Evolutionary conservation across 805 yeast species (phyloP), one percentile per base, ranked within the genome.

Genomic region (Candida alai): DNA sequence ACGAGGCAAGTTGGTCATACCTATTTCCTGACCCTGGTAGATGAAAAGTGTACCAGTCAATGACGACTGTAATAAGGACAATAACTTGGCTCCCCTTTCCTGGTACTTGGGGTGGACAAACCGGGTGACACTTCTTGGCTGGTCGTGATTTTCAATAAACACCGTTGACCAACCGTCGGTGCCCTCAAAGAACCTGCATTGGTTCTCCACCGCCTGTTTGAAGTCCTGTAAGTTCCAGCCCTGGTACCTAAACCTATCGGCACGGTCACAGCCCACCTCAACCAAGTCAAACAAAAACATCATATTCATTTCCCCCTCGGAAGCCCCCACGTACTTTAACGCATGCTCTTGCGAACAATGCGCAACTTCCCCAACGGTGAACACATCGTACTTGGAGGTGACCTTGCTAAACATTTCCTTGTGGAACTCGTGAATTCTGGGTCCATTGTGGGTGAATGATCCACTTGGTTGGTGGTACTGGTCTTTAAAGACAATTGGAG

Each of bases 21-120:
- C 81, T 40, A 76, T 58, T 45, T 76, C 82, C 51, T 76, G 82
- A 34, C 81, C 82, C 52, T 76, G 80, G 53, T 75, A 76, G 28
- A 76, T 56, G 54, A 63, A 76, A 33, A 74, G 52, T 10, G 81
- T 74, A 36, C 82, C 80, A 21, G 76, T 67, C 43, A 73, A 60
- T 8, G 76, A 48, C 10, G 62, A 36, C 40, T 68, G 65, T 48
- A 75, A 52, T 33, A 70, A 43, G 8, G 76, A 60, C 41, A 76
- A 48, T 51, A 74, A 51, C 52, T 75, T 75, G 20, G 74, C 75
- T 21, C 74, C 62, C 32, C 55, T 49, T 30, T 47, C 56, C 25
- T 64, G 50, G 42, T 44, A 54, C 29, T 56, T 49, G 14, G 60
- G 67, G 51, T 62, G 60, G 35, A 75, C 78, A 47, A 72, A 74